Evolutionary conservation across 345 rosid species (phyloP).

Genomic region (Pugionium dolabratum): DNA sequence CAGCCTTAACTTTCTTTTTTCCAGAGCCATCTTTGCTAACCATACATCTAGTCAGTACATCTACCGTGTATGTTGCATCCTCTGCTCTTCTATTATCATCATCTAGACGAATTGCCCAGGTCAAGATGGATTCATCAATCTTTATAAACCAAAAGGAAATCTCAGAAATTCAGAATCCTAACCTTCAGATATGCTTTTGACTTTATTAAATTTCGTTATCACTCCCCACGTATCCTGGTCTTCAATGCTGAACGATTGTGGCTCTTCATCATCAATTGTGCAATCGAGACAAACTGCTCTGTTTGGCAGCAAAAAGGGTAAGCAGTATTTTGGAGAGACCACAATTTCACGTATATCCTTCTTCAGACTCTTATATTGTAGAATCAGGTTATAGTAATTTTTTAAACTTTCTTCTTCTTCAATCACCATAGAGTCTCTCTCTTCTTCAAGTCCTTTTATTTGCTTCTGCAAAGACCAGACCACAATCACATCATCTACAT

Average conservation of each 20-base stretch:
- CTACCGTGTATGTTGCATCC: constrained; percentile 70
- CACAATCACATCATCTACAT: constrained; percentile 25
- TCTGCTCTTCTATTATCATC: constrained; percentile 68
- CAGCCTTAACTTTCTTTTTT: constrained; percentile 59
- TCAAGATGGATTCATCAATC: constrained; percentile 18
- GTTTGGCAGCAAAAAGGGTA: constrained; percentile 82
- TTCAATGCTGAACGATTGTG: constrained; percentile 64
- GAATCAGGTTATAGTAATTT: constrained; percentile 74
- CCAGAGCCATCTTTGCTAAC: constrained; percentile 64
- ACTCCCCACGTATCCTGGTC: constrained; percentile 87
- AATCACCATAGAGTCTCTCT: constrained; percentile 81
- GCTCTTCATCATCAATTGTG: constrained; percentile 52
- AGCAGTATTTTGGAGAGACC: constrained; percentile 76
- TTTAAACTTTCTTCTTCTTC: constrained; percentile 93
- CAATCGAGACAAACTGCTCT: constrained; percentile 70
- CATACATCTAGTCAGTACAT: constrained; percentile 82
- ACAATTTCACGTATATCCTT: constrained; percentile 75
- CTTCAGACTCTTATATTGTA: constrained; percentile 72
- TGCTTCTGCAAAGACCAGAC: constrained; percentile 61
- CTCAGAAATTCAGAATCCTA: constrained; percentile 26
- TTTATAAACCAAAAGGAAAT: constrained; percentile 5
- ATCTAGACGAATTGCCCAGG: constrained; percentile 50
- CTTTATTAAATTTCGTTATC: constrained; percentile 67
- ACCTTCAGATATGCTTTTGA: constrained; percentile 70
- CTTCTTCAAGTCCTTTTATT: constrained; percentile 72